These are phyloP conservation scores for Cystobasidiaceae sp. DNA, from an alignment of 1,284 basidiomycete genomes.

Conservation along the genomic window DNA sequence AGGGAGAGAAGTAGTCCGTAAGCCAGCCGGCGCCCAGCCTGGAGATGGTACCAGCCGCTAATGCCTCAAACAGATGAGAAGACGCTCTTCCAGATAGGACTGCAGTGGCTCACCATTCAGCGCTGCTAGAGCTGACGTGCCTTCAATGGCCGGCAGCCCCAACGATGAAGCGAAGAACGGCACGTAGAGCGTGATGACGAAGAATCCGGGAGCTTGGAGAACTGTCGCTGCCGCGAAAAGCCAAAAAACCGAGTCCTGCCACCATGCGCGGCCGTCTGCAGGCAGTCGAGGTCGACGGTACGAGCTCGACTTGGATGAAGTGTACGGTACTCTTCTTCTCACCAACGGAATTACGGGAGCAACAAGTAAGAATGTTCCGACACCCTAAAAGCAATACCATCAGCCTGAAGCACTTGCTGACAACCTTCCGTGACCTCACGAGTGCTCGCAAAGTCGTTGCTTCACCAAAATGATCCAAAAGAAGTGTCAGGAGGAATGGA, in stretches of 20 bases:
- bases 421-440: too few species aligned
- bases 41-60: not conserved
- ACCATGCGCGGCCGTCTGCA: too few species aligned
- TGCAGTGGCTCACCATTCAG: not conserved
- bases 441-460: constrained; percentile 4
- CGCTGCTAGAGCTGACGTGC: not conserved
- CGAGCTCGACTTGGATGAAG: constrained; percentile 8
- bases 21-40: not conserved
- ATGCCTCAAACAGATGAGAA: not conserved
- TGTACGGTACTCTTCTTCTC: constrained; percentile 16
- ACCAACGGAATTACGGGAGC: constrained; percentile 14
- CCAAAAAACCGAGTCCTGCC: not conserved
- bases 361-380: constrained; percentile 1
- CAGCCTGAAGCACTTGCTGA: too few species aligned
- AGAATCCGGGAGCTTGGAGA: constrained; percentile 1
- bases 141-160: not conserved
- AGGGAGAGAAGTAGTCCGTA: not conserved
- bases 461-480: constrained; percentile 13
- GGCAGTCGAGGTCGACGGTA: not conserved
- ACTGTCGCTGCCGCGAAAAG: not conserved
- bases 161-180: constrained; percentile 1
- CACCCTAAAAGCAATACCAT: too few species aligned
- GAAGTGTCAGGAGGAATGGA: constrained; percentile 11
- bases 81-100: not conserved
- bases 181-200: constrained; percentile 8